phyloP scores from a whole-genome alignment of 352 stramenopile genomes.

The Aphanomyces astaci region DNA sequence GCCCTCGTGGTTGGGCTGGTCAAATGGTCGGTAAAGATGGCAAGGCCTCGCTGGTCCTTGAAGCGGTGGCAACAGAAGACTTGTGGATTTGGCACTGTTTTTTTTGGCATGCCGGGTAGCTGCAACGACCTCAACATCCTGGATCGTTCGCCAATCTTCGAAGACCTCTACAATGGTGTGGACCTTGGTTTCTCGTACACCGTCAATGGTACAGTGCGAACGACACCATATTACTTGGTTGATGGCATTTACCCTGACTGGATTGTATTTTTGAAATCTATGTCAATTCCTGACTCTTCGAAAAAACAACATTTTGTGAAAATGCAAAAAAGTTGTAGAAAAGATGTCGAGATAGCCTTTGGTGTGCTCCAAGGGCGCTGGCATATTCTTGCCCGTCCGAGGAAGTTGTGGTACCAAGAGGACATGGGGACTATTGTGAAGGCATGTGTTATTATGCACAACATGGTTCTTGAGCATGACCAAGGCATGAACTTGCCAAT shows the following conservation, averaged over 20 bases:
- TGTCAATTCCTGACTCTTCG: background rate
- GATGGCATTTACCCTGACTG: conserved; percentile 32
- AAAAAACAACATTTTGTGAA: conserved; percentile 23
- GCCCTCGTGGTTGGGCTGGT: conserved; percentile 15
- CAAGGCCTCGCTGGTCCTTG: conserved; percentile 7
- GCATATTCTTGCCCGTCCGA: conserved; percentile 7
- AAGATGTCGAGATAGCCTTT: conserved; percentile 33
- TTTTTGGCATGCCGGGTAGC: conserved; percentile 18
- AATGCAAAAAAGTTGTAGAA: conserved; percentile 25
- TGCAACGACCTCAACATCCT: conserved; percentile 35
- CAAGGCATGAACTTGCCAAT: background rate
- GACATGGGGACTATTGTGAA: conserved; percentile 3
- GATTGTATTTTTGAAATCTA: conserved; percentile 8
- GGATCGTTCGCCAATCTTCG: too few relatives aligned
- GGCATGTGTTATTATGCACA: conserved; percentile 27
- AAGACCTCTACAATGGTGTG: too few relatives aligned
- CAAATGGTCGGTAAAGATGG: conserved; percentile 19
- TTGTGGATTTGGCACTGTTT: conserved; percentile 30
- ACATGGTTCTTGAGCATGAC: conserved; percentile 25
- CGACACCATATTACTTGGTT: conserved; percentile 29
- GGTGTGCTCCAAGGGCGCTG: conserved; percentile 22
- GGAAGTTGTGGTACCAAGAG: background rate
- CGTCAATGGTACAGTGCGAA: too few relatives aligned
- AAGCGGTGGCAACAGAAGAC: conserved; percentile 25
- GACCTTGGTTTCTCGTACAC: too few relatives aligned